Evolutionary conservation across 2,329 filamentous ascomycete species (phyloP).

Genomic region (Fonsecaea pedrosoi): DNA sequence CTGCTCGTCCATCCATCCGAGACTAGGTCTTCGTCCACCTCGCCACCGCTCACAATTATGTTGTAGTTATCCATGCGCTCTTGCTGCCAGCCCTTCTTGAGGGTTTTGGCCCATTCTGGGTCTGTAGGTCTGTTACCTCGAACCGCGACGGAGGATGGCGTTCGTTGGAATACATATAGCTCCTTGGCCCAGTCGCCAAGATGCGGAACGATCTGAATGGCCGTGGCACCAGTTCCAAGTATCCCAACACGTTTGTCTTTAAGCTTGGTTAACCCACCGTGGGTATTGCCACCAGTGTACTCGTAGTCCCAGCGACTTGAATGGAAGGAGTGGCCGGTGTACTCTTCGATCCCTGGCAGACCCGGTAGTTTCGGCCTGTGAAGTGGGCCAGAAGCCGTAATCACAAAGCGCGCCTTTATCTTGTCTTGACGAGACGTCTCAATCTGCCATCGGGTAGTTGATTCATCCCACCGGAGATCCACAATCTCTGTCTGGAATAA

Average conservation of each 20-base stretch:
- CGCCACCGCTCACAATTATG: conserved; percentile 36
- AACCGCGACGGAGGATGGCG: conserved; percentile 46
- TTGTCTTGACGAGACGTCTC: conserved; percentile 39
- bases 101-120: conserved; percentile 16
- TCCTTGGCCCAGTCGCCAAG: conserved; percentile 38
- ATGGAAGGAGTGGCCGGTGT: conserved; percentile 53
- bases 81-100: conserved; percentile 42
- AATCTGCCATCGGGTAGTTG: conserved; percentile 13
- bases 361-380: conserved; percentile 36
- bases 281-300: conserved; percentile 47
- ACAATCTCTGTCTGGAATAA: conserved; percentile 35
- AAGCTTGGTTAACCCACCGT: conserved; percentile 17
- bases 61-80: conserved; percentile 43
- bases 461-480: conserved; percentile 29
- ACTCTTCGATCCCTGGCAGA: conserved; percentile 42
- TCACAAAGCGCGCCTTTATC: conserved; percentile 50
- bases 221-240: conserved; percentile 50
- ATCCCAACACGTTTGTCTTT: conserved; percentile 44
- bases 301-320: conserved; percentile 55
- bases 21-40: conserved; percentile 39
- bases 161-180: conserved; percentile 48
- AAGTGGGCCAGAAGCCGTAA: conserved; percentile 51
- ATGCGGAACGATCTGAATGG: conserved; percentile 51
- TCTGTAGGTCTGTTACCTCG: conserved; percentile 32
- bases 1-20: conserved; percentile 42